These are phyloP conservation scores for Pichia inconspicua DNA, from an alignment of 1,139 yeast species.

Conservation along the genomic window DNA sequence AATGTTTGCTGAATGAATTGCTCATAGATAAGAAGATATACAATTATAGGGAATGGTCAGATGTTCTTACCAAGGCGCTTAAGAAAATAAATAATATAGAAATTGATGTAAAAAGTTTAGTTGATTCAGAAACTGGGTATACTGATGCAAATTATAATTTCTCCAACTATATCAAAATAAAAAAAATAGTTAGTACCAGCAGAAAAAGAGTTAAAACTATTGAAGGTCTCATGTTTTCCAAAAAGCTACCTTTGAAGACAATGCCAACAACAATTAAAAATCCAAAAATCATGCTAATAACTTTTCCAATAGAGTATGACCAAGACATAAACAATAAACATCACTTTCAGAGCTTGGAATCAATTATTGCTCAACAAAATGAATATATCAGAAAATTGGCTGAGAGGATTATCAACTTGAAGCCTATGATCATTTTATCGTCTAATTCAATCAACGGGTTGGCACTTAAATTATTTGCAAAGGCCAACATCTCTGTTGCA, in stretches of 20 bases:
- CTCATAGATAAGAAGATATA: slow-evolving; percentile 59
- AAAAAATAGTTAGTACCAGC: slow-evolving; percentile 61
- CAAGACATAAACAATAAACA: slow-evolving; percentile 32
- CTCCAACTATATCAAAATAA: slow-evolving; percentile 79
- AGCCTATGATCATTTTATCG: slow-evolving; percentile 73
- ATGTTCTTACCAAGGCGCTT: slow-evolving; percentile 39
- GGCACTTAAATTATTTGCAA: slow-evolving; percentile 64
- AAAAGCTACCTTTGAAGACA: slow-evolving; percentile 68
- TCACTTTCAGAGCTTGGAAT: slow-evolving; percentile 27
- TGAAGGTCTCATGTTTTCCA: slow-evolving; percentile 81
- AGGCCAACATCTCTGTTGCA: slow-evolving; percentile 72
- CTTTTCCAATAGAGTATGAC: slow-evolving; percentile 88
- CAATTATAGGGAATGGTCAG: slow-evolving; percentile 50
- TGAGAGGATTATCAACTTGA: slow-evolving; percentile 64
- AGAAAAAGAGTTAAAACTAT: slow-evolving; percentile 53
- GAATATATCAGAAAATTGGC: slow-evolving; percentile 81
- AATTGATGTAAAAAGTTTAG: slow-evolving; percentile 37
- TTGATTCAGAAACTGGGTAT: neutral
- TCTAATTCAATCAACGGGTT: slow-evolving; percentile 80
- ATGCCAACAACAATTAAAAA: slow-evolving; percentile 60
- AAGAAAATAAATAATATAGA: slow-evolving; percentile 40
- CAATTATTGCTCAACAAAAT: slow-evolving; percentile 80
- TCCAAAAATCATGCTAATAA: slow-evolving; percentile 74
- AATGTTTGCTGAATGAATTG: slow-evolving; percentile 51
- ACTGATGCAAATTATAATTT: slow-evolving; percentile 67